These are phyloP conservation scores for Trametes pubescens DNA, from an alignment of 1,284 basidiomycete species.

Conservation along the genomic window DNA sequence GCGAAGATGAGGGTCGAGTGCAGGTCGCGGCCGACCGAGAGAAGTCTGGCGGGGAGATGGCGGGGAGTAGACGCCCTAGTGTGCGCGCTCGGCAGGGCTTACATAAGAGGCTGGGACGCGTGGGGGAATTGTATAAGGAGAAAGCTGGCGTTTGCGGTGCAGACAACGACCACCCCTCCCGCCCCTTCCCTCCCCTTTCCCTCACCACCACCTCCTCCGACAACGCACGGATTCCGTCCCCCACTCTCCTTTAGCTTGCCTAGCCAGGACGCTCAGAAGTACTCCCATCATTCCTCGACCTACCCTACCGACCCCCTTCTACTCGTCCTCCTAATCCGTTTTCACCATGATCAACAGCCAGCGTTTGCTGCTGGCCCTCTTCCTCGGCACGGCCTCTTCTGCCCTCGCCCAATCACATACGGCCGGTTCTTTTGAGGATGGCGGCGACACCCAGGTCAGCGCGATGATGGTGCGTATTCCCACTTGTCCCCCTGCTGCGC, in stretches of 20 bases:
- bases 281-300: neutral
- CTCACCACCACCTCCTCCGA: slow-evolving; percentile 17
- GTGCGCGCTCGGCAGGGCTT: slow-evolving; percentile 22
- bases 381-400: slow-evolving; percentile 36
- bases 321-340: slow-evolving; percentile 25
- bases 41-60: slow-evolving; percentile 9
- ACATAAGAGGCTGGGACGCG: slow-evolving; percentile 26
- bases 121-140: slow-evolving; percentile 26
- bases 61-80: neutral
- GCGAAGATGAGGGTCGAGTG: slow-evolving; percentile 22
- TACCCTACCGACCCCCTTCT: slow-evolving; percentile 21
- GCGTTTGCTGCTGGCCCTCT: slow-evolving; percentile 41
- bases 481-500: slow-evolving; percentile 2
- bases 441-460: slow-evolving; percentile 56
- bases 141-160: slow-evolving; percentile 20
- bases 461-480: slow-evolving; percentile 54
- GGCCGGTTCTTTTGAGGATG: slow-evolving; percentile 53
- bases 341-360: slow-evolving; percentile 40
- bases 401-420: slow-evolving; percentile 38
- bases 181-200: slow-evolving; percentile 23
- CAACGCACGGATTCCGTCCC: slow-evolving; percentile 25
- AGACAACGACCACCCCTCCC: slow-evolving; percentile 28
- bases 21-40: slow-evolving; percentile 32
- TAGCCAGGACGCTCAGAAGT: slow-evolving; percentile 21
- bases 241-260: slow-evolving; percentile 38